These are phyloP conservation scores for Cordyceps militaris DNA, from an alignment of 2,329 filamentous ascomycete genomes.

Conservation along the genomic window DNA sequence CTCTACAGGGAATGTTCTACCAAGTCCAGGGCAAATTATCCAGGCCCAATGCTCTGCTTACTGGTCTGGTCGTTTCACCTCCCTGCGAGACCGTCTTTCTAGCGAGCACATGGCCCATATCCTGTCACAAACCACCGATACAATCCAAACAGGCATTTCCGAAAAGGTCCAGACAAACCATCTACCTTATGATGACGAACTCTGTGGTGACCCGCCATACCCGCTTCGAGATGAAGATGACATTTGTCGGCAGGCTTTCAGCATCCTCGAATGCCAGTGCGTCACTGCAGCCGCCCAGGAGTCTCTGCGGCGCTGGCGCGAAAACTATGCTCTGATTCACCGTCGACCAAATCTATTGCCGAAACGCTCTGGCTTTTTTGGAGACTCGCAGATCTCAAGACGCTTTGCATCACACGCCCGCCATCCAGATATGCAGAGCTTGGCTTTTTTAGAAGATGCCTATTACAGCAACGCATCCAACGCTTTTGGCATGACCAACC, in stretches of 20 bases:
- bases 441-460: conserved; percentile 11
- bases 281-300: conserved; percentile 39
- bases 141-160: neutral
- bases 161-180: no score
- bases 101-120: conserved; percentile 18
- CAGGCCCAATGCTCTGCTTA: conserved; percentile 43
- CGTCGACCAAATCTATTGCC: conserved; percentile 35
- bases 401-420: conserved; percentile 20
- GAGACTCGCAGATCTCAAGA: conserved; percentile 22
- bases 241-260: conserved; percentile 37
- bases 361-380: conserved; percentile 26
- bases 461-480: conserved; percentile 14
- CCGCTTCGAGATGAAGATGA: conserved; percentile 32
- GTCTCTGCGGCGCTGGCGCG: conserved; percentile 43
- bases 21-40: conserved; percentile 24
- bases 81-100: conserved; percentile 43
- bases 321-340: conserved; percentile 37
- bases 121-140: neutral
- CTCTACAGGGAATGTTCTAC: neutral
- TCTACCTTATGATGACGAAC: no score
- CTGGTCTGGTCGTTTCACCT: conserved; percentile 56
- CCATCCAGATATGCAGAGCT: neutral
- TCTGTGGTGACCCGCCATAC: neutral
- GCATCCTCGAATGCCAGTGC: conserved; percentile 40
- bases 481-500: conserved; percentile 13